Conservation (phyloP, 2,329 filamentous ascomycete genomes). For the Diaporthe sp. region DNA sequence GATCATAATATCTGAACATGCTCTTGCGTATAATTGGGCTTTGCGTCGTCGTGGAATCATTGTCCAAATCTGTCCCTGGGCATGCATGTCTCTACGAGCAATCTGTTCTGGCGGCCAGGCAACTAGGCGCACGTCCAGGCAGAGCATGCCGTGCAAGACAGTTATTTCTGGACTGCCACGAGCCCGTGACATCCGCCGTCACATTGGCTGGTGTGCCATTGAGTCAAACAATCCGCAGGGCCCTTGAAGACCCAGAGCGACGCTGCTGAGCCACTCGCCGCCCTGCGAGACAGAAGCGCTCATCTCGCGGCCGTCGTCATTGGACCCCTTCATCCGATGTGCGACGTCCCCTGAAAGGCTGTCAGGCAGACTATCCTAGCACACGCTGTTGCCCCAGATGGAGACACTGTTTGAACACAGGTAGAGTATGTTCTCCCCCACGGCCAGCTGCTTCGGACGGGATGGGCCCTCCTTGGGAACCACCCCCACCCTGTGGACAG, state of each 20-base stretch:
- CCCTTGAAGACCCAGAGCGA: background rate
- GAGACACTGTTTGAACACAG: background rate
- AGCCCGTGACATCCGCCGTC: background rate
- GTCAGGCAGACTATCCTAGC: background rate
- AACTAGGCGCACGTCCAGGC: background rate
- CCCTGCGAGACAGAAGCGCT: background rate
- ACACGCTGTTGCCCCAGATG: background rate
- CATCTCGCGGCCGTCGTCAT: background rate
- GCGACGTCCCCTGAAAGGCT: slow-evolving; percentile 9
- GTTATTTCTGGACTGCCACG: background rate
- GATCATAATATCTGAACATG: background rate
- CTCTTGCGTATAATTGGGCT: no score
- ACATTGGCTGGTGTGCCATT: slow-evolving; percentile 18
- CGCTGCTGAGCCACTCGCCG: background rate
- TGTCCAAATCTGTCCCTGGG: background rate
- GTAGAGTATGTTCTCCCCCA: background rate
- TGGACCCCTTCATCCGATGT: slow-evolving; percentile 23
- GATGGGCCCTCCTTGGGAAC: background rate
- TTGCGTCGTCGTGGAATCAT: background rate
- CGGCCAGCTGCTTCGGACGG: background rate
- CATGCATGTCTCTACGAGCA: background rate
- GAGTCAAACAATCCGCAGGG: slow-evolving; percentile 5
- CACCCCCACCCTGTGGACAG: slow-evolving; percentile 3
- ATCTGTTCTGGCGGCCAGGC: background rate
- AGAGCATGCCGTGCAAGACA: background rate